A percentile compares a stretch with the other conserved stretches of the same genome.
phyloP scores from a whole-genome alignment of 225 moss, liverwort and hornwort species.

The Ulota crispa region DNA sequence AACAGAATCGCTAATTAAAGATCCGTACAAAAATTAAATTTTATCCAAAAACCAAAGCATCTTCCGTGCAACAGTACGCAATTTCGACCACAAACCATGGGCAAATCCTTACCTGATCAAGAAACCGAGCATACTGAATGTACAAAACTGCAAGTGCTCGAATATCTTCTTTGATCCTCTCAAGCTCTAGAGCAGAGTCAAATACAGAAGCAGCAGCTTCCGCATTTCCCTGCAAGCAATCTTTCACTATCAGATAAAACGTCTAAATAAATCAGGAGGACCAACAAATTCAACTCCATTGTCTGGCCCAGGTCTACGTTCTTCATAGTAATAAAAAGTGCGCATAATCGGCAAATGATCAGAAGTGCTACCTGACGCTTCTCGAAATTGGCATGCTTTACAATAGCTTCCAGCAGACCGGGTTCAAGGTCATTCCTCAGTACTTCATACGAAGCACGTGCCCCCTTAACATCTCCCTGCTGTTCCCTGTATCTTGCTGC shows the following conservation, averaged over 20 bases:
- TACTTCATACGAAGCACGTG: constrained; percentile 70
- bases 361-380: constrained; percentile 72
- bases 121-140: constrained; percentile 90
- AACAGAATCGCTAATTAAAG: not conserved
- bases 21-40: not conserved
- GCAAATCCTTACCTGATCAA: constrained; percentile 66
- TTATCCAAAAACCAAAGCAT: not conserved
- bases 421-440: constrained; percentile 73
- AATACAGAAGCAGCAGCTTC: constrained; percentile 67
- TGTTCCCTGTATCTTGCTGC: constrained; percentile 81
- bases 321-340: not conserved
- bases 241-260: not conserved
- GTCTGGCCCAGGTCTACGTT: not conserved
- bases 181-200: constrained; percentile 60
- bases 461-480: constrained; percentile 73
- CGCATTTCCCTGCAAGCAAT: constrained; percentile 56
- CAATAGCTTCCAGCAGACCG: constrained; percentile 77
- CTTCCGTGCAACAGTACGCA: not conserved
- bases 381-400: constrained; percentile 95
- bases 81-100: not conserved
- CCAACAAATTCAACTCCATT: not conserved
- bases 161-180: constrained; percentile 78
- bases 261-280: not conserved
- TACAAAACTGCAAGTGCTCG: constrained; percentile 65
- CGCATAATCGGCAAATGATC: not conserved